Base-by-base conservation (phyloP, 192 early-diverging fungal species). In the Umbelopsis sp. region DNA sequence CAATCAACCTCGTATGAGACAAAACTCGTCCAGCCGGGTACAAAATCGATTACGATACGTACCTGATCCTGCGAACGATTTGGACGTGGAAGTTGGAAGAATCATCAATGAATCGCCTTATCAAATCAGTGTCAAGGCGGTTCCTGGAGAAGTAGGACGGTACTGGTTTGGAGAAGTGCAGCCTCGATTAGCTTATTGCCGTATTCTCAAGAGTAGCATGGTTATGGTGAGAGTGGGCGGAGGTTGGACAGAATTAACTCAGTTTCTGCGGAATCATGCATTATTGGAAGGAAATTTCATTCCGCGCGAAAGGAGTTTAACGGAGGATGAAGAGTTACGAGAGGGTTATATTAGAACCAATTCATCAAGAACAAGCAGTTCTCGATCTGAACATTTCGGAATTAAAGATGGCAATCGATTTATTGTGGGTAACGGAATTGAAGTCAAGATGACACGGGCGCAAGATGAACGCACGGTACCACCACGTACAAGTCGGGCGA, bases 181-280 rank as follows among this genome's bases (percentile, higher is more conserved):
- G 50, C 87, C 87, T 27, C 88, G 86, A 47, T 69, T 89, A n/a
- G 82, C 79, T 41, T 89, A 89, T 68, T 89, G 88, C 61, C 87
- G 87, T 64, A 84, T 88, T 30, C 67, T 89, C 61, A 75, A 82
- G 51, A 85, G 87, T 69, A 79, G 83, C 18, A 84, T 85, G 82
- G 87, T 89, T 23, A 89, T 89, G 88, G 88, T 89, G 27, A 76
- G 88, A 67, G 87, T 89, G 16, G 88, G 88, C 52, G 88, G 88
- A 52, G 88, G 76, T 21, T 78, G 76, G 76, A 66, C 71, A 0
- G 76, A 78, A 65, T 50, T 78, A 53, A 73, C 76, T 13, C 76
- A 78, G 35, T 78, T 78, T 58, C 58, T 78, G 30, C 44, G 76
- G 21, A 71, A 78, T 61, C 76, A 78, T 73, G 71, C 71, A 18